Evolutionary conservation across 352 stramenopile genomes (phyloP).

Genomic region (Pythium phragmiticola): DNA sequence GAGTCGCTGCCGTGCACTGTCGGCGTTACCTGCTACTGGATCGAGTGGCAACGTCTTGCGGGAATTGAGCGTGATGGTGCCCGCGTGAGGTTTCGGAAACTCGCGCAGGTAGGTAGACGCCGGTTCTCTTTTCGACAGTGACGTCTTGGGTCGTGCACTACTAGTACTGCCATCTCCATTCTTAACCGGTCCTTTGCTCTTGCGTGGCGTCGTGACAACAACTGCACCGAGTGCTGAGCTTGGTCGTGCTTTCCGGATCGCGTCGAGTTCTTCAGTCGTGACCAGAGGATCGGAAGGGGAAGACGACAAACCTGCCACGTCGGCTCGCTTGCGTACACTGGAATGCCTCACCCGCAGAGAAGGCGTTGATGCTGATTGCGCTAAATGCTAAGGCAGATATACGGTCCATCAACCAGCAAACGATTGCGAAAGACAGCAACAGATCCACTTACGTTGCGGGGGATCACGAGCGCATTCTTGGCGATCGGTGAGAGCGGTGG

Average conservation of each 20-base stretch:
- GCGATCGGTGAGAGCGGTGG: constrained; percentile 20
- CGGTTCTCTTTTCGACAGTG: neutral
- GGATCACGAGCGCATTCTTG: constrained; percentile 22
- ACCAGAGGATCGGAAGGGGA: neutral
- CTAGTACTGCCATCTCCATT: neutral
- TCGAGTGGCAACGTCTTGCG: constrained; percentile 6
- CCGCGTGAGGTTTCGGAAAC: constrained; percentile 52
- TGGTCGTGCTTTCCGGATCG: constrained; percentile 13
- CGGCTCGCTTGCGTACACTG: constrained; percentile 3
- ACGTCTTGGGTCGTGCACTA: constrained; percentile 8
- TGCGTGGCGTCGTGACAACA: constrained; percentile 1
- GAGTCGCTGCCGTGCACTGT: constrained; percentile 33
- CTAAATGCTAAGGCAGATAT: constrained; percentile 10
- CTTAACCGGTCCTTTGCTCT: neutral
- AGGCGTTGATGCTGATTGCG: constrained; percentile 15
- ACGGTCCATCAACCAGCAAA: too few relatives aligned
- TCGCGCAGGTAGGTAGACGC: constrained; percentile 48
- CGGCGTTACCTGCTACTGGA: constrained; percentile 13
- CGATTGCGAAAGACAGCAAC: neutral
- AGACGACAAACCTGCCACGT: neutral
- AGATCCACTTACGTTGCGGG: constrained; percentile 17
- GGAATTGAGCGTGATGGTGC: constrained; percentile 34
- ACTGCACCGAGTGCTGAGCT: constrained; percentile 21
- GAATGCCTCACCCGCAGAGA: constrained; percentile 18
- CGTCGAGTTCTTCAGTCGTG: constrained; percentile 14